A percentile compares a stretch with the other conserved stretches of the same genome.
Conservation (phyloP, 345 rosid genomes). For the Rhodamnia rubescens region DNA sequence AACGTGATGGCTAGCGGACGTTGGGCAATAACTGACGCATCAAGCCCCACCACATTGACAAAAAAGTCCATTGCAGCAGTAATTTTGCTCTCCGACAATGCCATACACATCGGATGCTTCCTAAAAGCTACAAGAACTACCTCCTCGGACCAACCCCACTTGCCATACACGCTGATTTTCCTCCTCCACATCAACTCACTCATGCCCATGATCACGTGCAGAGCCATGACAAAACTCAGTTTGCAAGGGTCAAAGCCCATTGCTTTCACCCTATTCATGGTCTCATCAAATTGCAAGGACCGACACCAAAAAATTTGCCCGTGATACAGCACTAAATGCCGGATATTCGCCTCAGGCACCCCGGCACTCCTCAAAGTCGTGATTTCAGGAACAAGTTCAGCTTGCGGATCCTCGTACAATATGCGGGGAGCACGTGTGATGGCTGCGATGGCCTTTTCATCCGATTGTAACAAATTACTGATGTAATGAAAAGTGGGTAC, state of each 20-base stretch:
- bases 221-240: no score
- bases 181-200: conserved; percentile 4
- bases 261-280: conserved; percentile 5
- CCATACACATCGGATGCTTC: conserved; percentile 8
- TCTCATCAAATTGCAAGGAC: not conserved
- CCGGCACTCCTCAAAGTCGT: conserved; percentile 8
- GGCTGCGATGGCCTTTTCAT: not conserved
- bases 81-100: conserved; percentile 12
- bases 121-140: conserved; percentile 7
- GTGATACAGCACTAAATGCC: not conserved
- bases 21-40: not conserved
- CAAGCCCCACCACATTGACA: conserved; percentile 15
- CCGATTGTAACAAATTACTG: conserved; percentile 1
- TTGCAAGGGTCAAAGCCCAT: conserved; percentile 6
- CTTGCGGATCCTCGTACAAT: not conserved
- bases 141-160: conserved; percentile 13
- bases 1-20: not conserved
- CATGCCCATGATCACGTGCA: not conserved
- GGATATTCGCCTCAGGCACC: conserved; percentile 3
- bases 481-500: conserved; percentile 14
- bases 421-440: not conserved
- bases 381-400: not conserved
- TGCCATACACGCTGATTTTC: not conserved
- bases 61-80: conserved; percentile 6
- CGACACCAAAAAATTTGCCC: not conserved